Percentiles rank a stretch among this genome's conserved stretches.
These are phyloP conservation scores for Immersiella caudata DNA, from an alignment of 495 filamentous ascomycete species.

Conservation along the genomic window DNA sequence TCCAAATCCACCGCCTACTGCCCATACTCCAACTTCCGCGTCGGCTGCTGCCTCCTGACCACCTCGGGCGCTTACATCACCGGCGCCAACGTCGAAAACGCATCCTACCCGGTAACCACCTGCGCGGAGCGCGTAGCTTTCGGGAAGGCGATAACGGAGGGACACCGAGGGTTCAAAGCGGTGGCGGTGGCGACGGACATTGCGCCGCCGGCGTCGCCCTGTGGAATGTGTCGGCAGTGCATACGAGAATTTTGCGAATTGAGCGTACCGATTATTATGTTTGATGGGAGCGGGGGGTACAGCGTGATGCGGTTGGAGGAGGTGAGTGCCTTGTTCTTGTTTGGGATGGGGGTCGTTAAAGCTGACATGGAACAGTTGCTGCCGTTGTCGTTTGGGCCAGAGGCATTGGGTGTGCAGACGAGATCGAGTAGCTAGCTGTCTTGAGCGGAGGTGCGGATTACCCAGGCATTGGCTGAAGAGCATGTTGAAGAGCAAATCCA, in stretches of 20 bases:
- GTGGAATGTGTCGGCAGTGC: slow-evolving; percentile 70
- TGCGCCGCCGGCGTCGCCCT: slow-evolving; percentile 68
- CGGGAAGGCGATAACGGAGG: slow-evolving; percentile 73
- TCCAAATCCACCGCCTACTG: slow-evolving; percentile 83
- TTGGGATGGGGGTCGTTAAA: not conserved
- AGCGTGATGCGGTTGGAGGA: slow-evolving; percentile 73
- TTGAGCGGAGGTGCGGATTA: not conserved
- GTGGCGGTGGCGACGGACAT: slow-evolving; percentile 87
- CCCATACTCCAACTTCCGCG: slow-evolving; percentile 92
- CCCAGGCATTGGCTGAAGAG: not conserved
- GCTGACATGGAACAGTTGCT: slow-evolving; percentile 54
- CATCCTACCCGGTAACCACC: slow-evolving; percentile 84
- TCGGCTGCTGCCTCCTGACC: slow-evolving; percentile 80
- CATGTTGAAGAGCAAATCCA: too few species aligned
- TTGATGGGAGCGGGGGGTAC: slow-evolving; percentile 70
- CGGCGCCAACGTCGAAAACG: slow-evolving; percentile 95
- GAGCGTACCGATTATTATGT: slow-evolving; percentile 84
- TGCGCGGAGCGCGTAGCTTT: slow-evolving; percentile 93
- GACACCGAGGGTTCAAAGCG: slow-evolving; percentile 73
- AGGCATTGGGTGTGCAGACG: slow-evolving; percentile 43
- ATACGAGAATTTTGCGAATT: slow-evolving; percentile 77
- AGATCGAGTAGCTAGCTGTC: not conserved
- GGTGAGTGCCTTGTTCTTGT: slow-evolving; percentile 48
- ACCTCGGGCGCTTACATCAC: slow-evolving; percentile 59
- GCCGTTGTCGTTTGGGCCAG: slow-evolving; percentile 73